Conservation (phyloP, 2,329 filamentous ascomycete genomes). For the Botryotinia convoluta region DNA sequence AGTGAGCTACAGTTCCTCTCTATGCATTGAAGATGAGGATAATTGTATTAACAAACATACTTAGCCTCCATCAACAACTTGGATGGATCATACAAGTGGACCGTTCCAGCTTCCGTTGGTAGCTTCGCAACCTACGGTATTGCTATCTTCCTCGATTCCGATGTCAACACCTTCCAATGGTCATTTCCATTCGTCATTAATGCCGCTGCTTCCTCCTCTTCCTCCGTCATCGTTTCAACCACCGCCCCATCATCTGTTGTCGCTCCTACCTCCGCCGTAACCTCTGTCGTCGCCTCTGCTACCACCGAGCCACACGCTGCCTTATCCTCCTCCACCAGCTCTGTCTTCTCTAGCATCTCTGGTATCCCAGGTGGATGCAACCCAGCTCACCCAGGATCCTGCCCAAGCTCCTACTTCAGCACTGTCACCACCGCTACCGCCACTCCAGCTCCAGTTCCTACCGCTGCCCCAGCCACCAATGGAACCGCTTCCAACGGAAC, state of each 20-base stretch:
- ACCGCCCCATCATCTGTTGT: conserved; percentile 12
- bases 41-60: conserved; percentile 23
- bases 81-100: conserved; percentile 49
- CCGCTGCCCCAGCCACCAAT: neutral
- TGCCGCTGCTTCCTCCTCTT: conserved; percentile 15
- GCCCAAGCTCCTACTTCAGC: conserved; percentile 14
- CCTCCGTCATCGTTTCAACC: conserved; percentile 6
- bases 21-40: neutral
- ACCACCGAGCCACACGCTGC: conserved; percentile 14
- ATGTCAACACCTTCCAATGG: conserved; percentile 56
- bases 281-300: neutral
- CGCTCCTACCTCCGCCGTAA: neutral
- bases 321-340: neutral
- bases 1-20: conserved; percentile 44
- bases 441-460: neutral
- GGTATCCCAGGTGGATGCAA: conserved; percentile 14
- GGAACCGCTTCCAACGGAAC: conserved; percentile 6
- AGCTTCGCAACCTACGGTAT: conserved; percentile 54
- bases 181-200: conserved; percentile 53
- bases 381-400: neutral
- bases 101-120: conserved; percentile 47
- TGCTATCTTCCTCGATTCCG: conserved; percentile 48
- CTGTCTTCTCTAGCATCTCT: conserved; percentile 6
- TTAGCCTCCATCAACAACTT: conserved; percentile 49
- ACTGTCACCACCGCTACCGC: neutral